These are phyloP conservation scores for Zizania palustris DNA, from an alignment of 202 grass and related monocot genomes.

Conservation along the genomic window DNA sequence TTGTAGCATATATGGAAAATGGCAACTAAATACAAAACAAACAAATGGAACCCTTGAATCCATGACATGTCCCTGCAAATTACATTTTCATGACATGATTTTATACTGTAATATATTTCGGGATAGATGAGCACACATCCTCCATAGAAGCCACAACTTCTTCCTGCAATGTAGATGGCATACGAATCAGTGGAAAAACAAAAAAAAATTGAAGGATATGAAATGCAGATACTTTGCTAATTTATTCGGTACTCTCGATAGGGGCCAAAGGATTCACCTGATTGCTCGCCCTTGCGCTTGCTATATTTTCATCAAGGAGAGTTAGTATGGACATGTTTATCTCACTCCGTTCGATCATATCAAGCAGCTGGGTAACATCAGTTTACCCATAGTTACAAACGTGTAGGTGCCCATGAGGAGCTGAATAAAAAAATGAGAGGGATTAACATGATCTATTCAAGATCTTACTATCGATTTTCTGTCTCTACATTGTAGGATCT, in stretches of 20 bases:
- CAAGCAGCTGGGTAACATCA: conserved; percentile 53
- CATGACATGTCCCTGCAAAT: background rate
- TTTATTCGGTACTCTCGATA: background rate
- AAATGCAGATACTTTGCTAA: background rate
- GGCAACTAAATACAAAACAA: conserved; percentile 15
- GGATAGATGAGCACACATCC: conserved; percentile 63
- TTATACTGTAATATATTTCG: conserved; percentile 88
- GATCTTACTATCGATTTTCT: background rate
- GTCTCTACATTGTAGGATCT: too few species aligned
- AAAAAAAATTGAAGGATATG: background rate
- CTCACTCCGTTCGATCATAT: conserved; percentile 92
- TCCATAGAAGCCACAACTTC: conserved; percentile 83
- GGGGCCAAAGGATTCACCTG: conserved; percentile 56
- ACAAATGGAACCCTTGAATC: background rate
- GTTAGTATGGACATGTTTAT: conserved; percentile 73
- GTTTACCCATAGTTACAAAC: background rate
- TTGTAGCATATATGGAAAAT: background rate
- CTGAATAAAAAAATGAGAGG: background rate
- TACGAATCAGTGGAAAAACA: background rate
- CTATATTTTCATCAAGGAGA: conserved; percentile 92
- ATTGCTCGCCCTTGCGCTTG: conserved; percentile 54
- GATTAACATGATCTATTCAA: background rate
- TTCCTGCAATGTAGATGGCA: conserved; percentile 51
- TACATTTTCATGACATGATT: conserved; percentile 12
- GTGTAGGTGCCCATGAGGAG: background rate